A percentile compares a stretch with the other conserved stretches of the same genome.
These are phyloP conservation scores for Pontederia paniculata DNA, from an alignment of 176 grass and related monocot species.

Conservation along the genomic window DNA sequence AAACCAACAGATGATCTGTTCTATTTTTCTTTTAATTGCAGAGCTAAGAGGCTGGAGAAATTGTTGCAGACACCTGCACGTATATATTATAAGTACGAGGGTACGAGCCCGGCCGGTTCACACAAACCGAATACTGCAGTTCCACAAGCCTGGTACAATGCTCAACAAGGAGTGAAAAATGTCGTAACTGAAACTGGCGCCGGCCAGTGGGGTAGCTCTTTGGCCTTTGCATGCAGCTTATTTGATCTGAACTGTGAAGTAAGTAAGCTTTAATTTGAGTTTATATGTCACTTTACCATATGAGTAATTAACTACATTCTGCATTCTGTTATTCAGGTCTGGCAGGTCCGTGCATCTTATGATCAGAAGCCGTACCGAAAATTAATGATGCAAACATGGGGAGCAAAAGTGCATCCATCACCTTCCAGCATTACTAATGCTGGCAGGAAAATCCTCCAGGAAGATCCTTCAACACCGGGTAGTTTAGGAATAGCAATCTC, in stretches of 20 bases:
- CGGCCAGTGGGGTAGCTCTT: conserved; percentile 88
- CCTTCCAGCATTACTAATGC: conserved; percentile 52
- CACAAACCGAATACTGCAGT: conserved; percentile 97
- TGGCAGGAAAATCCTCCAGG: conserved; percentile 41
- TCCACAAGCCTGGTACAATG: conserved; percentile 87
- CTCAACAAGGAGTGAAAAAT: conserved; percentile 56
- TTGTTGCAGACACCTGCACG: conserved; percentile 69
- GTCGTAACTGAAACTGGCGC: conserved; percentile 90
- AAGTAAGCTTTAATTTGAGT: neutral
- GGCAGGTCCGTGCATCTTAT: conserved; percentile 90
- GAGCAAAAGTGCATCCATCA: conserved; percentile 76
- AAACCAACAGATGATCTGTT: neutral
- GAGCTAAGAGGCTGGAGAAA: conserved; percentile 80
- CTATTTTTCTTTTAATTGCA: conserved; percentile 8
- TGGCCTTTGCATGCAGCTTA: conserved; percentile 86
- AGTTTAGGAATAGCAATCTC: conserved; percentile 95
- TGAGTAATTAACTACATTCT: neutral
- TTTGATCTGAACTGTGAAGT: conserved; percentile 86
- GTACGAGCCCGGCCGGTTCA: conserved; percentile 84
- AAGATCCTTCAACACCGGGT: conserved; percentile 55
- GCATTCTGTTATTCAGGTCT: conserved; percentile 36
- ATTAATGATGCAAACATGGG: conserved; percentile 98
- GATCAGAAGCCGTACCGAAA: conserved; percentile 90
- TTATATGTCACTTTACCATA: neutral
- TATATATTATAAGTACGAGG: conserved; percentile 99